Percentiles rank a stretch among this genome's conserved stretches.
Conservation (phyloP, 2,329 filamentous ascomycete genomes). For the Pseudogymnoascus sp. region DNA sequence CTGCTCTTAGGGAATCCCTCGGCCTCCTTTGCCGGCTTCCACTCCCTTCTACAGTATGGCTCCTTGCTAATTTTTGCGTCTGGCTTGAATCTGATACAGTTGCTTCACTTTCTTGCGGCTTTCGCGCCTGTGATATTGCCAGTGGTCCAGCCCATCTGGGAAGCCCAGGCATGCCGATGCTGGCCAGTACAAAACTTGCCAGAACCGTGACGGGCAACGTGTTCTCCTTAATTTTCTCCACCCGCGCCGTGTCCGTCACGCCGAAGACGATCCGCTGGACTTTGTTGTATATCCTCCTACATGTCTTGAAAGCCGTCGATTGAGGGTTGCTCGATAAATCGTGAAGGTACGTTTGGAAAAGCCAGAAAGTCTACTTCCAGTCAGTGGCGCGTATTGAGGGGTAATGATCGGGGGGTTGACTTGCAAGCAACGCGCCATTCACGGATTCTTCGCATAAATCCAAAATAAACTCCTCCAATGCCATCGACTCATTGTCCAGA, state of each 20-base stretch:
- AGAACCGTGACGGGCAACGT: conserved; percentile 71
- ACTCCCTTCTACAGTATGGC: conserved; percentile 57
- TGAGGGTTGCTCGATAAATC: conserved; percentile 68
- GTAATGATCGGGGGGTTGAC: conserved; percentile 25
- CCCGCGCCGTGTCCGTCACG: conserved; percentile 55
- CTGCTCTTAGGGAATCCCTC: conserved; percentile 35
- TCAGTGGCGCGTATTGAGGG: not conserved
- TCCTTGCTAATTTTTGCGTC: conserved; percentile 51
- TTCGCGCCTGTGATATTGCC: conserved; percentile 72
- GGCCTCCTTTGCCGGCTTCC: conserved; percentile 34
- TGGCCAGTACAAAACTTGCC: conserved; percentile 70
- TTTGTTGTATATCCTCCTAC: conserved; percentile 76
- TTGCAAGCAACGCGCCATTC: conserved; percentile 70
- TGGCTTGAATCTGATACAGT: conserved; percentile 48
- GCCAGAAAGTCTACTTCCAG: conserved; percentile 66
- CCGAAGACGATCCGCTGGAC: conserved; percentile 84
- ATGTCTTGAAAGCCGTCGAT: conserved; percentile 71
- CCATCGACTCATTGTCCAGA: conserved; percentile 86
- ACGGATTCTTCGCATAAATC: conserved; percentile 83
- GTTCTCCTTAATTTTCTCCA: conserved; percentile 75
- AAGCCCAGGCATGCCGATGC: conserved; percentile 64
- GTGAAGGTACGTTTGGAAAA: conserved; percentile 80
- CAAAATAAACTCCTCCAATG: conserved; percentile 76
- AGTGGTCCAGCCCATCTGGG: conserved; percentile 72
- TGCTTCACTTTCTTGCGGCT: conserved; percentile 56